Base-by-base conservation (phyloP, 176 grass and related monocot species). In the Triticum timopheevii region DNA sequence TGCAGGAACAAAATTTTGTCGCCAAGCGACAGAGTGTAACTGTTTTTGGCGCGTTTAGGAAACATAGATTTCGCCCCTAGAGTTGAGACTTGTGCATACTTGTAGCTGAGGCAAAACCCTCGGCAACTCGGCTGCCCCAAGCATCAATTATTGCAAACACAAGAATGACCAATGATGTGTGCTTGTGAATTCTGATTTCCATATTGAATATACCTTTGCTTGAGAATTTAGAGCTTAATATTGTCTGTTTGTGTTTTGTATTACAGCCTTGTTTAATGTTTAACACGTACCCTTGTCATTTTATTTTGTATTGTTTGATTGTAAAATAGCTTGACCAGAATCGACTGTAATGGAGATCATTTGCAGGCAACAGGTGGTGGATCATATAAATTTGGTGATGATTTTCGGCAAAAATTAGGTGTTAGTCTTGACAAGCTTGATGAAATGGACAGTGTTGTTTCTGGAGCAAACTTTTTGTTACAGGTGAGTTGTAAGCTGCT, bases 391-490 rank as follows among this genome's bases (percentile, higher is more conserved):
- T 98, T 93, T 91, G 38, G 90, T 52, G 80, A 92, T 22, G 69
- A 84, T 78, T 98, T 98, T 80, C 87, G 79, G 36, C 92, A 96
- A 65, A 94, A 92, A 85, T 78, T 98, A 63, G 94, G 94, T 83
- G 90, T 96, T 93, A 88, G 56, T 91, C 92, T 98, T 82, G 92
- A 98, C 73, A 98, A 96, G 89, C 81, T 96, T 86, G 97, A 98
- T 90, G 97, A 98, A 88, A 98, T 98, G 86, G 88, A 94, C 69
- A 91, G 94, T 50, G 97, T 94, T 81, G 97, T 96, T 79, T 86
- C 90, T 71, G 94, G 94, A 79, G 97, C 92, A 78, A 98, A 98
- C 80, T 90, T 98, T 87, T 88, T 98, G 84, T 88, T 98, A 45
- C 89, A 98, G 94, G 97, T 94, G 76, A 87, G 73, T 56, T 69